phyloP scores from a whole-genome alignment of 805 yeast genomes.

The Maudiozyma bulderi region DNA sequence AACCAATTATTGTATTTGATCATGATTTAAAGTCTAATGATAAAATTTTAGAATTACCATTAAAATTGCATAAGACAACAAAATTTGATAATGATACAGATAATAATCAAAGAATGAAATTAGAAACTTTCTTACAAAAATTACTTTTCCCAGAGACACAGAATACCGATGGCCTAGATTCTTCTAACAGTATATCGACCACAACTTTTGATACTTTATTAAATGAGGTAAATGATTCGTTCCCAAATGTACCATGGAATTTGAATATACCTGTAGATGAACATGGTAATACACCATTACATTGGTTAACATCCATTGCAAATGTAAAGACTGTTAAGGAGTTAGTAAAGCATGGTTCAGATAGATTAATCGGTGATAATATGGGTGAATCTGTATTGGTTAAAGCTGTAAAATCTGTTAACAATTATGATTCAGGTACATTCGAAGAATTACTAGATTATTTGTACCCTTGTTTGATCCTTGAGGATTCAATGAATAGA shows the following conservation, averaged over 20 bases:
- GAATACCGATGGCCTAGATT: background rate
- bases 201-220: slow-evolving; percentile 14
- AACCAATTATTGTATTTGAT: slow-evolving; percentile 8
- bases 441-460: slow-evolving; percentile 62
- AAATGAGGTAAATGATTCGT: slow-evolving; percentile 17
- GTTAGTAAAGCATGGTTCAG: slow-evolving; percentile 58
- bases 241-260: slow-evolving; percentile 31
- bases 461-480: slow-evolving; percentile 62
- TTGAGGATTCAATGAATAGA: slow-evolving; percentile 61
- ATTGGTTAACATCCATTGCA: slow-evolving; percentile 93
- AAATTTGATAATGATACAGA: slow-evolving; percentile 3
- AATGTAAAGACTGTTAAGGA: slow-evolving; percentile 59
- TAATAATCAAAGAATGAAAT: slow-evolving; percentile 19
- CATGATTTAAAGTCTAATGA: slow-evolving; percentile 12
- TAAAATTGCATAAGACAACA: slow-evolving; percentile 3
- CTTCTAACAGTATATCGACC: background rate
- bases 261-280: slow-evolving; percentile 87
- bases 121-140: slow-evolving; percentile 26
- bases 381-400: slow-evolving; percentile 83
- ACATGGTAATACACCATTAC: slow-evolving; percentile 85
- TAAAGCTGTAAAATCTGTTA: slow-evolving; percentile 62
- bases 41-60: slow-evolving; percentile 6
- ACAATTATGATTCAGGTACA: slow-evolving; percentile 70
- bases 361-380: slow-evolving; percentile 56
- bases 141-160: slow-evolving; percentile 22